Base-by-base conservation (phyloP, 1,284 basidiomycete species). In the Fomitopsis pinicola region DNA sequence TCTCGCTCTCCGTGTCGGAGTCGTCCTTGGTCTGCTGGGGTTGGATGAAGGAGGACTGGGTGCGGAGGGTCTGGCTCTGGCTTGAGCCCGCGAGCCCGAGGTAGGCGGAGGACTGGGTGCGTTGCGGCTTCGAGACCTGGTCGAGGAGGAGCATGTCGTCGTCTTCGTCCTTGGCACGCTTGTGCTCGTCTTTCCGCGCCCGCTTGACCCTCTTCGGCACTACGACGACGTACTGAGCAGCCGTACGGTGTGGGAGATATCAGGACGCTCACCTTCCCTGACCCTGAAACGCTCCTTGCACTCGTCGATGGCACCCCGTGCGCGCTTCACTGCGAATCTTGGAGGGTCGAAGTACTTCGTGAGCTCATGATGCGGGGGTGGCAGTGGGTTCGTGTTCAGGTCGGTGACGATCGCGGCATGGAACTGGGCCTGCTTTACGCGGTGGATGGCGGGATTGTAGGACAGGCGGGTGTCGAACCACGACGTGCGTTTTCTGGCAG, bases 351-450 rank as follows among this genome's bases (percentile, higher is more conserved):
- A 87, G 74, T 92, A 98, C 68, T 92, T 94, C 35, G 84, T 76
- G 6, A 97, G 80, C 61, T 92, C 91, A 0, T 88, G 89, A 72
- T 97, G 94, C 0, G 94, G 93, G 0, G 90, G 90, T 0, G 91
- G 89, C 1, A 97, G 78, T 0, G 93, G 92, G 59, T 92, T 80
- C 2, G 77, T 79, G n/a, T 81, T 76, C 9, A 95, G 78, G 69
- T 96, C 91, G 1, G 84, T 76, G 7, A 91, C 87, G 12, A 93
- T 80, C 0, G 93, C 92, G 57, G 87, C 86, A 69, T 96, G 94
- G 72, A 95, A 92, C 66, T 96, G 87, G 3, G 95, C 95, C 76
- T 97, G 94, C 71, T 97, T 97, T 59, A 89, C 83, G 42, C 95
- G 88, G 71, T 98, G 96, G 35, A 97, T 83, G 5, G 92, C 87